phyloP scores from a whole-genome alignment of 2,329 filamentous ascomycete species.

The Alternaria atra region DNA sequence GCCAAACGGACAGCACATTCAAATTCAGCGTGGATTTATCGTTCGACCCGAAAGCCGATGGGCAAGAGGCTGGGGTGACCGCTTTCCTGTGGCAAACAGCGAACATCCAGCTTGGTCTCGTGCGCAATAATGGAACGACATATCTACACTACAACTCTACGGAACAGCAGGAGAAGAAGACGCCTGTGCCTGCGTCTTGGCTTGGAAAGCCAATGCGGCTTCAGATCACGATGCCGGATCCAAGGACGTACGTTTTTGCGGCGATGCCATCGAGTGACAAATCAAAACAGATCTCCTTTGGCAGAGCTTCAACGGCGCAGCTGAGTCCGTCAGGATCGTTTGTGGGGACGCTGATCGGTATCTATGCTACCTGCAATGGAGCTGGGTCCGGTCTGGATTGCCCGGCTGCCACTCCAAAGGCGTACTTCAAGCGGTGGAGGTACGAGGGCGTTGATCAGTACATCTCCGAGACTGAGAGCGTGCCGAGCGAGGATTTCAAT shows the following conservation, averaged over 20 bases:
- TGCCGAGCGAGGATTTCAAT: background rate
- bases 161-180: conserved; percentile 44
- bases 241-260: conserved; percentile 6
- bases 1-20: conserved; percentile 64
- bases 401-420: conserved; percentile 50
- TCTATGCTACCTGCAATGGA: conserved; percentile 64
- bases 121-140: conserved; percentile 17
- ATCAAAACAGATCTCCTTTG: conserved; percentile 1
- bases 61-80: conserved; percentile 63
- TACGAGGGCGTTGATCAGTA: conserved; percentile 44
- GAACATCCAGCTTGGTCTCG: conserved; percentile 58
- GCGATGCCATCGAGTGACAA: background rate
- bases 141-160: conserved; percentile 56
- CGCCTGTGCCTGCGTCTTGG: conserved; percentile 55
- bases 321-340: conserved; percentile 19
- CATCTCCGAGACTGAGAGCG: background rate
- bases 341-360: conserved; percentile 60
- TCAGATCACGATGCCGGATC: conserved; percentile 10
- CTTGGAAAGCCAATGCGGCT: conserved; percentile 40
- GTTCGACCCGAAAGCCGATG: conserved; percentile 39
- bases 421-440: conserved; percentile 60
- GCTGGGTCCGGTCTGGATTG: conserved; percentile 29
- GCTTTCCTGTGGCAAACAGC: conserved; percentile 63
- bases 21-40: conserved; percentile 59
- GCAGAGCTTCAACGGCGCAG: conserved; percentile 21